phyloP scores from a whole-genome alignment of 108 stramenopile species.

The Nannochloropsis oceanica region DNA sequence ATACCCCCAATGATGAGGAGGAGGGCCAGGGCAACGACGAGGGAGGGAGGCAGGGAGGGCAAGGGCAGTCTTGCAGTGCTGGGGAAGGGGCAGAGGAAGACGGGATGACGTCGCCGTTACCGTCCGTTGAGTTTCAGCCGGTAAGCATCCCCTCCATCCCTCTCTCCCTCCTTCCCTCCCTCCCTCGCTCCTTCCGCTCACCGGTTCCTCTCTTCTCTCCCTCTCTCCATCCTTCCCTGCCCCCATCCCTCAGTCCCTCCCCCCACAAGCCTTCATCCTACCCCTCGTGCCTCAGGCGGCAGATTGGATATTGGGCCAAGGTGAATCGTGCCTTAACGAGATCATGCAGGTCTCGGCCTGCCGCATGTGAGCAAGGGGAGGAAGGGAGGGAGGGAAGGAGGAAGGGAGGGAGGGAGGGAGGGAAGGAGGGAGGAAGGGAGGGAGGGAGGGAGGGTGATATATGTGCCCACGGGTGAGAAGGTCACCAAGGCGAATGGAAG shows the following conservation, averaged over 20 bases:
- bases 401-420: not conserved
- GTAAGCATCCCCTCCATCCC: not conserved
- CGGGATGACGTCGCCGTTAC: not conserved
- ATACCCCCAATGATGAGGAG: not conserved
- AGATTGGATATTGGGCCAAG: not conserved
- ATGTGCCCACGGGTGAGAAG: not conserved
- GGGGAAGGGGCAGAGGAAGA: not conserved
- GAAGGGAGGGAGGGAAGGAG: not conserved
- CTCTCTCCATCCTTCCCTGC: not conserved
- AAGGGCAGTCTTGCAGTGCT: not conserved
- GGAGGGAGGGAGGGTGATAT: not conserved
- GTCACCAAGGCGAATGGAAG: not conserved
- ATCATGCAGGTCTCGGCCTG: not conserved
- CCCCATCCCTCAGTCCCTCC: not conserved
- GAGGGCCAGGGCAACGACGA: too few relatives aligned
- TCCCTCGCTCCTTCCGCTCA: not conserved
- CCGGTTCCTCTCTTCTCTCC: not conserved
- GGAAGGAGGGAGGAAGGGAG: not conserved
- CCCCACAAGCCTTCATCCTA: not conserved
- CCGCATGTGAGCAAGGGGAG: not conserved
- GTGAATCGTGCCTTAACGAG: not conserved
- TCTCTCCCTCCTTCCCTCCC: not conserved
- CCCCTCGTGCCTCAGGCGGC: not conserved
- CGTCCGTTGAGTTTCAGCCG: not conserved
- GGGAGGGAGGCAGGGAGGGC: too few relatives aligned